Evolutionary conservation across 176 grass and related monocot genomes (phyloP).

Genomic region (Oryza australiensis): DNA sequence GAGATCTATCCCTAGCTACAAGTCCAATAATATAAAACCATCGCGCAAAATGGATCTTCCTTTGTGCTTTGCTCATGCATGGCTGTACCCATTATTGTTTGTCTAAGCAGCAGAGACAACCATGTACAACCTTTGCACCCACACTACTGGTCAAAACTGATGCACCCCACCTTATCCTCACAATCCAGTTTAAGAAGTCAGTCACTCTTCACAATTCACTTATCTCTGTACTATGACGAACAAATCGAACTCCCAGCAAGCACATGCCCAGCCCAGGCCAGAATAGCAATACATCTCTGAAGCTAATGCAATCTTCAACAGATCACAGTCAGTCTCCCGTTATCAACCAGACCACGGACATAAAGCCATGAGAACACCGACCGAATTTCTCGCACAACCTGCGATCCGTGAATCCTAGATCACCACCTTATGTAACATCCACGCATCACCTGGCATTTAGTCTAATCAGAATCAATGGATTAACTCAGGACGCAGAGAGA

Average conservation of each 20-base stretch:
- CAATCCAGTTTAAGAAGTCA: constrained; percentile 37
- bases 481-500: constrained; percentile 35
- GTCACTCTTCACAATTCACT: constrained; percentile 36
- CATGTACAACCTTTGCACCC: constrained; percentile 41
- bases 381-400: constrained; percentile 37
- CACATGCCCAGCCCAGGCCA: background rate
- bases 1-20: constrained; percentile 42
- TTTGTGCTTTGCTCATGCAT: background rate
- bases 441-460: constrained; percentile 36
- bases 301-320: constrained; percentile 19
- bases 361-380: constrained; percentile 26
- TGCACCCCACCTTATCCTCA: constrained; percentile 30
- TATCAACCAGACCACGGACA: constrained; percentile 22
- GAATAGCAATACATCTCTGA: background rate
- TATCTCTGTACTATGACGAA: background rate
- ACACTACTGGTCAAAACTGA: constrained; percentile 44
- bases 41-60: constrained; percentile 45
- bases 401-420: constrained; percentile 23
- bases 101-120: constrained; percentile 29
- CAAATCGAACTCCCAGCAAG: constrained; percentile 38
- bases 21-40: constrained; percentile 38
- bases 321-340: constrained; percentile 32
- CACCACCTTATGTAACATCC: constrained; percentile 38
- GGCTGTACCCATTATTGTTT: constrained; percentile 37
- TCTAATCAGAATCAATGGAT: background rate